Conservation (phyloP, 345 rosid genomes). For the Euphorbia peplus region DNA sequence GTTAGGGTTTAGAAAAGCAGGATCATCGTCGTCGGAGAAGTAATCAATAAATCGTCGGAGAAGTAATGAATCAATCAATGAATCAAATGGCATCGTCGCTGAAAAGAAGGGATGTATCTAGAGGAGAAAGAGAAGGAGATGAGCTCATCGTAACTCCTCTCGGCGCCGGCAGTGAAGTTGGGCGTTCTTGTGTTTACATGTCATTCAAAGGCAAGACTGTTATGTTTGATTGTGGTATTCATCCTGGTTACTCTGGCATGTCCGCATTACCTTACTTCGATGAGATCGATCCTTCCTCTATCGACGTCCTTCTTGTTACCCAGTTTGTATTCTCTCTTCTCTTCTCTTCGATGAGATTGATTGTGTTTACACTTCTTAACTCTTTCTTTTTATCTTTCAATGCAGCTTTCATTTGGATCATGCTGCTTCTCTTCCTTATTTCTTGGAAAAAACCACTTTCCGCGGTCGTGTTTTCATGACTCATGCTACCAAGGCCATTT, state of each 20-base stretch:
- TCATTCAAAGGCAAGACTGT: slow-evolving; percentile 76
- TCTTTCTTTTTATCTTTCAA: slow-evolving; percentile 6
- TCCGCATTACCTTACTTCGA: slow-evolving; percentile 91
- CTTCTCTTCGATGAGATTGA: too few relatives aligned
- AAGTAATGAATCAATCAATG: too few relatives aligned
- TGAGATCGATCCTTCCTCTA: slow-evolving; percentile 87
- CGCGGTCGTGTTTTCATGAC: slow-evolving; percentile 94
- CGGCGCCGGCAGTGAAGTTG: slow-evolving; percentile 95
- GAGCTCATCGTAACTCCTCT: slow-evolving; percentile 71
- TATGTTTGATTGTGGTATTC: slow-evolving; percentile 89
- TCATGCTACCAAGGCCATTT: slow-evolving; percentile 94
- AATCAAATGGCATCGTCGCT: slow-evolving; percentile 45
- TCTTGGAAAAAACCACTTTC: slow-evolving; percentile 92
- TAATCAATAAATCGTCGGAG: too few relatives aligned
- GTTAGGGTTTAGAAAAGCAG: too few relatives aligned
- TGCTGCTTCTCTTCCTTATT: slow-evolving; percentile 94
- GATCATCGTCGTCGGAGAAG: too few relatives aligned
- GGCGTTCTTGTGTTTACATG: slow-evolving; percentile 91
- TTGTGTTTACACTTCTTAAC: too few relatives aligned
- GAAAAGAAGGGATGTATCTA: slow-evolving; percentile 69
- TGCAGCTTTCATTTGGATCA: slow-evolving; percentile 99
- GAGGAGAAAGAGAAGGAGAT: slow-evolving; percentile 61
- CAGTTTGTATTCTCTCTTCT: slow-evolving; percentile 60
- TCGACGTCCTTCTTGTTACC: slow-evolving; percentile 85
- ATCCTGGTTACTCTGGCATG: slow-evolving; percentile 89